phyloP scores from a whole-genome alignment of 1,139 yeast genomes.

The Wickerhamomyces sp. region DNA sequence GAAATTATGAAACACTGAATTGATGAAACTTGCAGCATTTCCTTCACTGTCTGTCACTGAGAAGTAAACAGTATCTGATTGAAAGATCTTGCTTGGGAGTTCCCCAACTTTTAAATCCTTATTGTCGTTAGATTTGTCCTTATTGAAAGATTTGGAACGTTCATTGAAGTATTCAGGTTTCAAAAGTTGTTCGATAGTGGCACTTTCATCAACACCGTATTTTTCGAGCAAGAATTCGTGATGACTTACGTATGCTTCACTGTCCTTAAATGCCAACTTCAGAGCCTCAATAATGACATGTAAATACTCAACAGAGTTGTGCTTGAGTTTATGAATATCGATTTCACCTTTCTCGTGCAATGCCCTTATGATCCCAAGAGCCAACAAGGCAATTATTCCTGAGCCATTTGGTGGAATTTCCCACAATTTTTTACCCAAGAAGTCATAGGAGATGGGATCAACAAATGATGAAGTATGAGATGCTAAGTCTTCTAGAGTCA shows the following conservation, averaged over 20 bases:
- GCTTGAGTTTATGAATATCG: conserved; percentile 43
- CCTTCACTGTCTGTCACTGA: conserved; percentile 68
- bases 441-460: conserved; percentile 51
- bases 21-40: conserved; percentile 78
- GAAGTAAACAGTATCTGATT: conserved; percentile 75
- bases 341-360: conserved; percentile 44
- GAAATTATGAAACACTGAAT: conserved; percentile 66
- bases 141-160: conserved; percentile 44
- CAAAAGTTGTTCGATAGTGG: conserved; percentile 28
- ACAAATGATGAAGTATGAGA: conserved; percentile 54
- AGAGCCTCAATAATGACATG: conserved; percentile 67
- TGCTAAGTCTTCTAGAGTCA: conserved; percentile 50
- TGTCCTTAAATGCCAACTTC: conserved; percentile 70
- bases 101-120: conserved; percentile 40
- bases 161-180: conserved; percentile 40
- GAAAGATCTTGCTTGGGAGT: conserved; percentile 57
- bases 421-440: conserved; percentile 49
- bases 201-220: conserved; percentile 13
- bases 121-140: conserved; percentile 37
- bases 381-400: conserved; percentile 66
- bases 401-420: conserved; percentile 85
- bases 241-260: conserved; percentile 71
- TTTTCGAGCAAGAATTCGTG: conserved; percentile 33
- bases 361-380: conserved; percentile 60
- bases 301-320: conserved; percentile 67